Evolutionary conservation across 371 early-diverging fungal species (phyloP).

Genomic region (Capillidium rhysosporum): DNA sequence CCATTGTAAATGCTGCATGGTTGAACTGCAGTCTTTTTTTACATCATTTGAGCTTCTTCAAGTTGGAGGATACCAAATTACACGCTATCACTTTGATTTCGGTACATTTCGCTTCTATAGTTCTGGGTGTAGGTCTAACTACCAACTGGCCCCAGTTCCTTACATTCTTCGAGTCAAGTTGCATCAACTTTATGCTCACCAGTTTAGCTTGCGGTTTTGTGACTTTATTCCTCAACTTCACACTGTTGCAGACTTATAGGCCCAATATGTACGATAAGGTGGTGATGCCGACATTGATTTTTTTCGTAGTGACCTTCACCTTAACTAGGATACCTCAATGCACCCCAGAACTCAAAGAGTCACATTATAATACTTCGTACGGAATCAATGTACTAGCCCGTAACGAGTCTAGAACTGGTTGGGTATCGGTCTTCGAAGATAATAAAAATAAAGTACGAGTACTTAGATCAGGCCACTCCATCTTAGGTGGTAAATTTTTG

Average conservation of each 20-base stretch:
- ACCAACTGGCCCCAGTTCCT: background rate
- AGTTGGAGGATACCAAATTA: background rate
- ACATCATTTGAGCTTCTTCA: background rate
- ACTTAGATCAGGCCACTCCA: constrained; percentile 60
- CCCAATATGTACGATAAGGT: background rate
- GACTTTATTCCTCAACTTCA: background rate
- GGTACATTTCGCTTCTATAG: background rate
- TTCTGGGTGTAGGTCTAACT: background rate
- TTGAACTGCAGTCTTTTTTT: background rate
- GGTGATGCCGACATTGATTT: background rate
- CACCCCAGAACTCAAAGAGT: background rate
- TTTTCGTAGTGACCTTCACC: background rate
- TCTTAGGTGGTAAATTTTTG: constrained; percentile 52
- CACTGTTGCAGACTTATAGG: background rate
- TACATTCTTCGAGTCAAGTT: background rate
- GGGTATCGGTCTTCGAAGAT: constrained; percentile 41
- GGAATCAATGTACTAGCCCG: constrained; percentile 26
- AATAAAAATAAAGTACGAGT: constrained; percentile 24
- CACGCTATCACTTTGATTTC: background rate
- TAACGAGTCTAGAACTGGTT: constrained; percentile 47
- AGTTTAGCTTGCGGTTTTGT: background rate
- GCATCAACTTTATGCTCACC: background rate
- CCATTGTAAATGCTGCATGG: background rate
- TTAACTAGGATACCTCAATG: constrained; percentile 12
- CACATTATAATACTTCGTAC: constrained; percentile 3